Evolutionary conservation across 345 rosid species (phyloP), one percentile per base, ranked within the genome.

Genomic region (Kernera saxatilis): DNA sequence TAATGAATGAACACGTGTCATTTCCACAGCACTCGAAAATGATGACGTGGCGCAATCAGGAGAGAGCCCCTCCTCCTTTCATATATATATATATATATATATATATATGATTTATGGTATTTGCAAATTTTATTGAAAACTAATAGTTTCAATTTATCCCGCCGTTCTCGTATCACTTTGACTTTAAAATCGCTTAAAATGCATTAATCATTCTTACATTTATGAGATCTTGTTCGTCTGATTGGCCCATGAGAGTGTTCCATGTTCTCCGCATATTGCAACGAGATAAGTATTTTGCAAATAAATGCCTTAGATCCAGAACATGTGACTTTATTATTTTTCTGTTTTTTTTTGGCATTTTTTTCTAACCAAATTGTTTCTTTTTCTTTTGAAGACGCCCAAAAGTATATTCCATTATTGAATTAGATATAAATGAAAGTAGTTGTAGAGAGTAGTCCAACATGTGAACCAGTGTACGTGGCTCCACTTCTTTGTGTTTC

Each of bases 241-340:
- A 39, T 71, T 71, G 68, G 61, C 12, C 69, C 62, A 71, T 53
- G 19, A 61, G 23, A 17, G 43, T 49, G 68, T 56, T 50, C 52
- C 75, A 70, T 60, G 61, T 49, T 70, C 61, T 71, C 51, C 41
- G 67, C 67, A 36, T 59, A 19, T 60, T 49, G 68, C 50, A 25
- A 36, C 45, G 4, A 48, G 6, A 50, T 35, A n/a, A n/a, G n/a
- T n/a, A 12, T 35, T 46, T 32, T 69, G 21, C 18, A 57, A 33
- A 17, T 57, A 15, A 33, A 57, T 57, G 48, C 43, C 3, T 46
- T 23, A 45, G 60, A 66, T 66, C 70, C 8, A 37, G 2, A 2
- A 48, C 57, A 48, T 33, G 57, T 64, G 33, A 49, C 69, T 33
- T 21, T 46, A n/a, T 35, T 1, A 3, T 17, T 6, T 36, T 43